A percentile compares a stretch with the other conserved stretches of the same genome.
Conservation (phyloP, 257 asterid genomes). For the Pogostemon cablin region DNA sequence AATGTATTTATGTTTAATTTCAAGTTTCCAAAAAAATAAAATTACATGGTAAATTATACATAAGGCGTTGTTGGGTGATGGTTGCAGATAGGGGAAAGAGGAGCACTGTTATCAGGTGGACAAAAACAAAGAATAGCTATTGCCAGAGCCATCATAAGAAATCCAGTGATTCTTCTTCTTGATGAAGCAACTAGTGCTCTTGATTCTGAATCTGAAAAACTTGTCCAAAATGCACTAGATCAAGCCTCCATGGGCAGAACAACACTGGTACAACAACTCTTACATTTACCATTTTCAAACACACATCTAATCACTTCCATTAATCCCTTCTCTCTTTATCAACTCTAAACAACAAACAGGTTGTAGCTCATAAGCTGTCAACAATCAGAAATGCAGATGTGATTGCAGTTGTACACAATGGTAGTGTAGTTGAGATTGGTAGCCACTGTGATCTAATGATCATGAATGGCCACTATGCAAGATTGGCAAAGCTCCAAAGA, state of each 20-base stretch:
- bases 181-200: conserved; percentile 97
- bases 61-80: not conserved
- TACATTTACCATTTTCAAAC: not conserved
- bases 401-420: conserved; percentile 62
- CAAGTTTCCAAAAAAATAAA: no score
- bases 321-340: not conserved
- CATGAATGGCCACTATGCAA: conserved; percentile 65
- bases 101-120: conserved; percentile 82
- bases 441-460: conserved; percentile 63
- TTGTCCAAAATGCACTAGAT: conserved; percentile 80
- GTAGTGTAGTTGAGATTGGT: conserved; percentile 65
- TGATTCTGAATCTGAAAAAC: conserved; percentile 81
- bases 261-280: conserved; percentile 54
- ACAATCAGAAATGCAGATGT: conserved; percentile 74
- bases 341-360: conserved; percentile 39
- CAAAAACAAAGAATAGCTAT: conserved; percentile 92
- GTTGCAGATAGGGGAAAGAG: conserved; percentile 77
- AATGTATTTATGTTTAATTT: no score
- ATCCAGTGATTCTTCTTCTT: conserved; percentile 78
- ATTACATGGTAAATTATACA: no score
- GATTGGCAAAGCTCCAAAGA: conserved; percentile 64
- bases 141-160: conserved; percentile 77
- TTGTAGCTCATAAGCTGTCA: conserved; percentile 92
- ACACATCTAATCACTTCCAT: not conserved
- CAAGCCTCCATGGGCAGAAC: conserved; percentile 89